These are phyloP conservation scores for Alternaria rosae DNA, from an alignment of 2,329 filamentous ascomycete genomes.

Conservation along the genomic window DNA sequence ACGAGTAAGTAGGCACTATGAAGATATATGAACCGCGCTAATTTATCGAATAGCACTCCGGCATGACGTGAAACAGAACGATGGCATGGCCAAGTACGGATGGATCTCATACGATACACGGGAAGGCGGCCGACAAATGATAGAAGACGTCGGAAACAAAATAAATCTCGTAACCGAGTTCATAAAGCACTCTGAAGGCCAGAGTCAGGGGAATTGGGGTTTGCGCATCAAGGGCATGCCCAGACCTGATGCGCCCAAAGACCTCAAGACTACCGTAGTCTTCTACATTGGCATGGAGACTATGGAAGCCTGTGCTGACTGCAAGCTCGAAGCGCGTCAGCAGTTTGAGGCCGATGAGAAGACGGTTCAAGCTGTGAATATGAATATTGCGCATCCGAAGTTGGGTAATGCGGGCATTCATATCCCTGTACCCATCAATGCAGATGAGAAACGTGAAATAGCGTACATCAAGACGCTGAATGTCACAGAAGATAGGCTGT, in stretches of 20 bases:
- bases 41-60: slow-evolving; percentile 64
- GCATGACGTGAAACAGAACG: slow-evolving; percentile 92
- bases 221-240: slow-evolving; percentile 82
- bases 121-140: slow-evolving; percentile 82
- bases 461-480: slow-evolving; percentile 73
- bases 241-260: slow-evolving; percentile 67
- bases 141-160: slow-evolving; percentile 84
- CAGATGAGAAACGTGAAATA: slow-evolving; percentile 66
- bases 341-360: slow-evolving; percentile 59
- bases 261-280: slow-evolving; percentile 77
- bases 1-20: slow-evolving; percentile 65
- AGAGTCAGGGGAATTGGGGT: slow-evolving; percentile 89
- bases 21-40: slow-evolving; percentile 3
- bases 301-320: slow-evolving; percentile 58
- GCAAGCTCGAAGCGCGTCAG: slow-evolving; percentile 63
- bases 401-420: slow-evolving; percentile 81
- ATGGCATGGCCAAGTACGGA: slow-evolving; percentile 91
- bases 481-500: slow-evolving; percentile 70
- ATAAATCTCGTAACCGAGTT: slow-evolving; percentile 91
- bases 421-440: slow-evolving; percentile 68
- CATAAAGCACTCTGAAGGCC: slow-evolving; percentile 84
- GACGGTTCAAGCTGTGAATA: slow-evolving; percentile 66
- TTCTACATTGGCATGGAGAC: slow-evolving; percentile 85
- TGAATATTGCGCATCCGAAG: slow-evolving; percentile 72
- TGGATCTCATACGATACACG: slow-evolving; percentile 96